These are phyloP conservation scores for Turritis glabra DNA, from an alignment of 345 rosid genomes.

Conservation along the genomic window DNA sequence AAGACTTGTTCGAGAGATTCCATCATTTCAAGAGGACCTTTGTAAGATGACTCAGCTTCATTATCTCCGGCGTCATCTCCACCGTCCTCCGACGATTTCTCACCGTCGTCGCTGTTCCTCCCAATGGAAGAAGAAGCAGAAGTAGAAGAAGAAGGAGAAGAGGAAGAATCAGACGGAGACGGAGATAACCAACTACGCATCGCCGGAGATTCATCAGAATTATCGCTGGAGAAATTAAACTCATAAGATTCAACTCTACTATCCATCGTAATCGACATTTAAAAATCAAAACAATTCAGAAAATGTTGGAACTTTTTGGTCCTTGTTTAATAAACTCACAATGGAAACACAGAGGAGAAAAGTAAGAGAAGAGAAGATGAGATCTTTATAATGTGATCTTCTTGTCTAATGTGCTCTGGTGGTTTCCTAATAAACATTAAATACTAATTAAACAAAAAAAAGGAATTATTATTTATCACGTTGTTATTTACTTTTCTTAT, in stretches of 20 bases:
- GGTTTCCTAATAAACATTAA: constrained; percentile 8
- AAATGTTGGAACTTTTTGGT: not conserved
- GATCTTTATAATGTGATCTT: constrained; percentile 31
- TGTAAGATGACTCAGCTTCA: constrained; percentile 65
- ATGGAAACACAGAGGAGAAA: constrained; percentile 1
- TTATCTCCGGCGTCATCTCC: constrained; percentile 43
- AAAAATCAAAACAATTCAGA: not conserved
- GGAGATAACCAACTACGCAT: constrained; percentile 17
- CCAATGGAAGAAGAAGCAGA: constrained; percentile 64
- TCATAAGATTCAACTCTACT: constrained; percentile 38
- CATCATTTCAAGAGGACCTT: constrained; percentile 55
- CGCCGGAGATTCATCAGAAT: constrained; percentile 10
- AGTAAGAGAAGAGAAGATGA: constrained; percentile 24
- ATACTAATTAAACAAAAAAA: constrained; percentile 13
- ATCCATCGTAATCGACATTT: constrained; percentile 42
- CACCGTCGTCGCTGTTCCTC: constrained; percentile 51
- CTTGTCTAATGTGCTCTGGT: constrained; percentile 19
- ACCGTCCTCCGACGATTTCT: constrained; percentile 38
- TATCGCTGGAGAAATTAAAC: constrained; percentile 23
- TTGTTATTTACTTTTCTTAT: constrained; percentile 1
- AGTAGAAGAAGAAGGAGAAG: constrained; percentile 36
- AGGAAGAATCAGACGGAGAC: constrained; percentile 32
- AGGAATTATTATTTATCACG: constrained; percentile 13
- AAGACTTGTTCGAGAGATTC: constrained; percentile 62
- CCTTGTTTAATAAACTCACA: not conserved